These are phyloP conservation scores for Xylaria hypoxylon DNA, from an alignment of 2,329 filamentous ascomycete genomes.

Conservation along the genomic window DNA sequence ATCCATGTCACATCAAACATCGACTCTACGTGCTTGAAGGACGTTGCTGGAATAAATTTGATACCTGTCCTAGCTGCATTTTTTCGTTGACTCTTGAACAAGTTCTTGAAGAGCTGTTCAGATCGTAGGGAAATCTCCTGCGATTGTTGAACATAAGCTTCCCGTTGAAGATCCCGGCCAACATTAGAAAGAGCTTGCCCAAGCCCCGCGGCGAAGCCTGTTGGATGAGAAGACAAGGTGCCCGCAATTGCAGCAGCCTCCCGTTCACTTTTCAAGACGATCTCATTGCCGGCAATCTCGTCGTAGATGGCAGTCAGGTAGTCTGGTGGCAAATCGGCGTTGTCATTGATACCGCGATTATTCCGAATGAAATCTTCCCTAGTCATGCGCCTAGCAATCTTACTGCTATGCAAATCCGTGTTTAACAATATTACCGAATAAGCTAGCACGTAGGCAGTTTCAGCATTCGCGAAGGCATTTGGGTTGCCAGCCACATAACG, in stretches of 20 bases:
- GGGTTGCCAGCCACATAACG: conserved; percentile 95
- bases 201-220: conserved; percentile 81
- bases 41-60: conserved; percentile 91
- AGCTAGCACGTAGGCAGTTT: conserved; percentile 94
- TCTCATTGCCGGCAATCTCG: conserved; percentile 91
- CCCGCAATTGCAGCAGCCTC: conserved; percentile 88
- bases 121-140: conserved; percentile 84
- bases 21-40: conserved; percentile 92
- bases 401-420: conserved; percentile 92
- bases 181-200: conserved; percentile 92
- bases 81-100: conserved; percentile 88
- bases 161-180: conserved; percentile 88
- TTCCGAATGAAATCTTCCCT: conserved; percentile 99
- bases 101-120: conserved; percentile 89
- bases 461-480: conserved; percentile 96
- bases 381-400: conserved; percentile 87
- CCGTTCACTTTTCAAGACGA: conserved; percentile 91
- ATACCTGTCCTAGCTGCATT: conserved; percentile 76
- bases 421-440: conserved; percentile 98
- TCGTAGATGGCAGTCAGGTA: conserved; percentile 92
- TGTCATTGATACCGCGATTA: conserved; percentile 98
- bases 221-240: conserved; percentile 65
- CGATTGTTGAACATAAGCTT: conserved; percentile 93
- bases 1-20: conserved; percentile 99
- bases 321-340: conserved; percentile 89